Evolutionary conservation across 2,329 filamentous ascomycete genomes (phyloP).

Genomic region (Penicillium sclerotigenum): DNA sequence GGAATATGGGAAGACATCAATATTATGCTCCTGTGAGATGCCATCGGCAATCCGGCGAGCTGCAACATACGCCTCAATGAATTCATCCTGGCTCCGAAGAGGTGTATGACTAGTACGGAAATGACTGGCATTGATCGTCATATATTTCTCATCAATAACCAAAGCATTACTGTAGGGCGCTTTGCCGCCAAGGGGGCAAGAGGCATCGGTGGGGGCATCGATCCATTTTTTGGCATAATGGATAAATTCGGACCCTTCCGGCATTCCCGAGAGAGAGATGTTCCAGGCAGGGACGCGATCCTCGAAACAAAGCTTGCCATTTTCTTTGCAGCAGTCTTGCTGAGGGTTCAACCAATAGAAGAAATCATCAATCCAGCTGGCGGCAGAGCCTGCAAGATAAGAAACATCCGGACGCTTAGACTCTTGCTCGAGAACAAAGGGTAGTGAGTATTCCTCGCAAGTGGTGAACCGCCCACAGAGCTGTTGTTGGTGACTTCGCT

Average conservation of each 20-base stretch:
- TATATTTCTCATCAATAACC: constrained; percentile 65
- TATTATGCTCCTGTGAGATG: constrained; percentile 66
- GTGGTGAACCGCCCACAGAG: constrained; percentile 89
- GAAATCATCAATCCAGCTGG: constrained; percentile 96
- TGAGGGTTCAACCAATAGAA: constrained; percentile 94
- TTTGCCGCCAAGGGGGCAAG: constrained; percentile 83
- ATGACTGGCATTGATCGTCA: constrained; percentile 75
- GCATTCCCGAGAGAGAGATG: constrained; percentile 84
- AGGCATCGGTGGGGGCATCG: constrained; percentile 70
- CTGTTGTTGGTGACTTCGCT: constrained; percentile 72
- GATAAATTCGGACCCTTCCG: constrained; percentile 86
- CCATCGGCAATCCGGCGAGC: constrained; percentile 82
- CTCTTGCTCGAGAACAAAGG: constrained; percentile 90
- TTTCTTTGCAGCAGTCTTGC: constrained; percentile 71
- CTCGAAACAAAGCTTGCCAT: constrained; percentile 72
- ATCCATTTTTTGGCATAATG: constrained; percentile 83
- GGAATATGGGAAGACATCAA: constrained; percentile 92
- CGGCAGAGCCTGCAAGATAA: constrained; percentile 81
- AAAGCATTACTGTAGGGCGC: constrained; percentile 84
- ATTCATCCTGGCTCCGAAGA: constrained; percentile 82
- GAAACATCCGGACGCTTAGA: constrained; percentile 83
- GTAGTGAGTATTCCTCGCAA: constrained; percentile 77
- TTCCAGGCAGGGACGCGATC: constrained; percentile 80
- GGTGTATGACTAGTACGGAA: constrained; percentile 90
- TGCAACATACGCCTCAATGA: constrained; percentile 84